Conservation (phyloP, 257 asterid genomes). For the Rubia yunnanensis region DNA sequence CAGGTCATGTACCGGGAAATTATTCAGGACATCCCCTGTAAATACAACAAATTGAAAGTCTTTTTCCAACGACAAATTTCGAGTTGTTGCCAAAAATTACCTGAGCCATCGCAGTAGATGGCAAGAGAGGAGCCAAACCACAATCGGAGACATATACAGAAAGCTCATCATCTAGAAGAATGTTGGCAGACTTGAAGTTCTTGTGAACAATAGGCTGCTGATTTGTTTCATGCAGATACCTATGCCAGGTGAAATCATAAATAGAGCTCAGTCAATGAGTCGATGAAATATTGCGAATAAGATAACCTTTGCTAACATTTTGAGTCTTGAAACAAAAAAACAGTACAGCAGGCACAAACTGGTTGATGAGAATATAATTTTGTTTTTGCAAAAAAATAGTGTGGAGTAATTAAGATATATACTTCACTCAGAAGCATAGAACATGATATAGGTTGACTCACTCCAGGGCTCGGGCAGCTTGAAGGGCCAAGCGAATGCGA, state of each 20-base stretch:
- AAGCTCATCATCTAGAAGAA: conserved; percentile 65
- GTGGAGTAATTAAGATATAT: background rate
- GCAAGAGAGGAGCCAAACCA: conserved; percentile 64
- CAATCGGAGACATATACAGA: conserved; percentile 61
- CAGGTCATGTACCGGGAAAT: too few species aligned
- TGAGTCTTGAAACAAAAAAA: background rate
- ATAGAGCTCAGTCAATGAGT: conserved; percentile 15
- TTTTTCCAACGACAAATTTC: background rate
- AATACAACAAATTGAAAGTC: background rate
- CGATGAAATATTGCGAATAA: background rate
- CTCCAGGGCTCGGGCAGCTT: conserved; percentile 92
- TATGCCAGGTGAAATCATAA: conserved; percentile 20
- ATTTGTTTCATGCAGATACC: conserved; percentile 83
- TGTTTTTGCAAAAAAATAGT: background rate
- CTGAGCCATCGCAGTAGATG: conserved; percentile 49
- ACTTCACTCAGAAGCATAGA: background rate
- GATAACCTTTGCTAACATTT: background rate
- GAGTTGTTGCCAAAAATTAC: conserved; percentile 20
- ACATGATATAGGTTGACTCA: conserved; percentile 26
- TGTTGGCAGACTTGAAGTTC: conserved; percentile 71
- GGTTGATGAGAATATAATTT: background rate
- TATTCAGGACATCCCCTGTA: background rate
- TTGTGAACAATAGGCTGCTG: conserved; percentile 65
- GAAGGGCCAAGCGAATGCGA: conserved; percentile 74
- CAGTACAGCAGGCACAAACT: background rate